Evolutionary conservation across 345 rosid species (phyloP), one percentile per base, ranked within the genome.

Genomic region (Rhodomyrtus tomentosa): DNA sequence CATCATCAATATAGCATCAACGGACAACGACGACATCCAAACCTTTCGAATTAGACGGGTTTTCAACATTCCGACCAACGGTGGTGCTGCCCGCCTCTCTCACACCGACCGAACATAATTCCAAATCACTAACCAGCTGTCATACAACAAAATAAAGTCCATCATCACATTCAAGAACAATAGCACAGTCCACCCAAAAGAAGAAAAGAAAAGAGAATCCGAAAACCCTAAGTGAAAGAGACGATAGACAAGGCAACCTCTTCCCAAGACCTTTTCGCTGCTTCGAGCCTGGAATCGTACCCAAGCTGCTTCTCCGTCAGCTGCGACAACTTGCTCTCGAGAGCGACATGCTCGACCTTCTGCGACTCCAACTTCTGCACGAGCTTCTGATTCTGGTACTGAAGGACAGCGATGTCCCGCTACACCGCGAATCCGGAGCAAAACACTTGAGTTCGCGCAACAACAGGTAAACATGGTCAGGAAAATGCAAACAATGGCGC

Each of bases 371-470:
- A 82, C 83, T 93, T 95, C 85, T 96, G 96, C 58, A 92, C 85
- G 74, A 97, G 94, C 95, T 97, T 93, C 59, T 94, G 96, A 88
- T 97, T 97, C 88, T 96, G 95, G 88, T 86, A 95, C 87, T 95
- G 98, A 88, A 95, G 92, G 82, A 97, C 98, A 29, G 92, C 88
- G 29, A 96, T 83, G 91, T 92, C 95, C 88, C 90, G 93, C 99
- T 97, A 90, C 85, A 89, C 59, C 52, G 40, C 21, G 27, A 81
- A 7, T 50, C 32, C 32, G 38, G 3, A 50, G 1, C 53, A 45
- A 53, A 38, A 68, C 0, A 18, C 8, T 38, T 68, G 76, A 68
- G 29, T 24, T 25, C 29, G 4, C 59, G 59, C 59, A 5, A 68
- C 11, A 21, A 4, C 45, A 38, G 76, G 45, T 18, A 68, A 24